A percentile compares a stretch with the other conserved stretches of the same genome.
Evolutionary conservation across 2,329 filamentous ascomycete genomes (phyloP).

Genomic region (Hypomyces rosellus): DNA sequence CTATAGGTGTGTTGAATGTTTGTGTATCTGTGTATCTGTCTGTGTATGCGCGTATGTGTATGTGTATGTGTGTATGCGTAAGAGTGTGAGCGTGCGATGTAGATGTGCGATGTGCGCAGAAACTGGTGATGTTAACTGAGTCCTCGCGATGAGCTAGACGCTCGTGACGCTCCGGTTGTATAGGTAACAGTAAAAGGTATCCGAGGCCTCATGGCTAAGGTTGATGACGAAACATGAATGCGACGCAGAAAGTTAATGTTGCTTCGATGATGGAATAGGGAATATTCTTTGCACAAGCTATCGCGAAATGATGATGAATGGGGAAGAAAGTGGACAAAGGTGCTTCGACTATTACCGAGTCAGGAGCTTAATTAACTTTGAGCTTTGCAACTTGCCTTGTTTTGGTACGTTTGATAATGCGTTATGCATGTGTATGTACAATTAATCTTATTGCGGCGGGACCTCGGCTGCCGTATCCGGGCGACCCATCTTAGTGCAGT

Average conservation of each 20-base stretch:
- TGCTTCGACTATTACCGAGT: too few species aligned
- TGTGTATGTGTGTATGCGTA: too few species aligned
- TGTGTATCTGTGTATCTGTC: too few species aligned
- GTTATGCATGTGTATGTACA: background rate
- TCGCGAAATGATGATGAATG: background rate
- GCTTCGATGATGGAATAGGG: slow-evolving; percentile 4
- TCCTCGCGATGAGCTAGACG: slow-evolving; percentile 3
- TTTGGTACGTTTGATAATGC: too few species aligned
- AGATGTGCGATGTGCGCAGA: background rate
- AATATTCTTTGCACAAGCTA: background rate
- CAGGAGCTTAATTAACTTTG: too few species aligned
- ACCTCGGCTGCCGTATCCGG: background rate
- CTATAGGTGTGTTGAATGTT: too few species aligned
- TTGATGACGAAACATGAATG: slow-evolving; percentile 15
- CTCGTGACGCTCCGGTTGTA: too few species aligned
- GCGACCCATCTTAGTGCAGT: too few species aligned
- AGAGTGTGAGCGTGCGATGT: too few species aligned
- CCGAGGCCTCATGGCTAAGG: slow-evolving; percentile 23
- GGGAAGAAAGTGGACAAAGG: too few species aligned
- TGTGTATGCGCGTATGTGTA: too few species aligned
- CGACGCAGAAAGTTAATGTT: background rate
- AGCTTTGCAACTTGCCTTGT: too few species aligned
- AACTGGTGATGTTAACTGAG: slow-evolving; percentile 6
- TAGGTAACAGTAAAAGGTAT: background rate
- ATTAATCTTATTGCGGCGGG: background rate